These are phyloP conservation scores for Syncephalastrum monosporum DNA, from an alignment of 371 early-diverging fungal genomes.

Conservation along the genomic window DNA sequence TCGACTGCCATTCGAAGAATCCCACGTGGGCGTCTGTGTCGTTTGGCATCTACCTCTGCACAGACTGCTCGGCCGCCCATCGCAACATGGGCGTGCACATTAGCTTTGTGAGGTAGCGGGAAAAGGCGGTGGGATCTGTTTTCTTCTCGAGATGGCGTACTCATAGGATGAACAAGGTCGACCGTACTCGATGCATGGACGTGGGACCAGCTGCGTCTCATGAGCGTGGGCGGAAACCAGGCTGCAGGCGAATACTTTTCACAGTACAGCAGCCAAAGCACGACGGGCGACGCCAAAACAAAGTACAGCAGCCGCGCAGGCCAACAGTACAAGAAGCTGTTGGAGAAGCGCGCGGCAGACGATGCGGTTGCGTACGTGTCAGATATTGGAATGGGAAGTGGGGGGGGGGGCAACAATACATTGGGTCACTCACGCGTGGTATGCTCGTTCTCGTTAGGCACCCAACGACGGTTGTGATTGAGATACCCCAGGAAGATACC, in stretches of 20 bases:
- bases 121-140: not conserved
- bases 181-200: conserved; percentile 90
- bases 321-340: conserved; percentile 78
- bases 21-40: conserved; percentile 98
- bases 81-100: conserved; percentile 96
- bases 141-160: not conserved
- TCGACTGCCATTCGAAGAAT: conserved; percentile 95
- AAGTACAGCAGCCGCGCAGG: conserved; percentile 84
- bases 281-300: conserved; percentile 67
- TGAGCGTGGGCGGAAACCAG: conserved; percentile 90
- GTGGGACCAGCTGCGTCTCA: conserved; percentile 90
- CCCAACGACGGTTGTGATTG: conserved; percentile 37
- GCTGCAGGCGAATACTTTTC: conserved; percentile 81
- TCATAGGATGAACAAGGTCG: conserved; percentile 56
- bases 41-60: conserved; percentile 97
- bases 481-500: conserved; percentile 11
- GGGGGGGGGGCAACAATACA: not conserved
- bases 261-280: conserved; percentile 50
- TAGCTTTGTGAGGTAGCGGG: conserved; percentile 86
- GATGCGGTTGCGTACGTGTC: conserved; percentile 65
- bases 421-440: not conserved
- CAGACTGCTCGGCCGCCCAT: conserved; percentile 96
- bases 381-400: too few relatives aligned
- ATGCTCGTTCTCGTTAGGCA: conserved; percentile 15
- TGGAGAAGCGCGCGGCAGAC: conserved; percentile 74